Base-by-base conservation (phyloP, 1,139 yeast genomes). In the Yamadazyma mexicana region DNA sequence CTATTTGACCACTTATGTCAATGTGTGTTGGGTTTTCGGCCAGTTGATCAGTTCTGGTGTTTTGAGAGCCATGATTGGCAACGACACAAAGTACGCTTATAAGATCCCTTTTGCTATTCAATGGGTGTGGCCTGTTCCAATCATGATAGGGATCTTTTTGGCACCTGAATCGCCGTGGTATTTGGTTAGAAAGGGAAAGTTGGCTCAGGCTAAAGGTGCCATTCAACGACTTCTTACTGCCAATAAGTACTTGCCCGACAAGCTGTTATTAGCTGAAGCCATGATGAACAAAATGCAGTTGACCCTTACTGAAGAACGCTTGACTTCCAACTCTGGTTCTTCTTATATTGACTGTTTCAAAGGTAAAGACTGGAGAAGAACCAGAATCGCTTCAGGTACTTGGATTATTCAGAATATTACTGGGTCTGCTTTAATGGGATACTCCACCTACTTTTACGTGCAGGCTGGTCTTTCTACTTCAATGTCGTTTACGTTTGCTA, bases 81-180 rank as follows among this genome's bases (percentile, higher is more conserved):
- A 61, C 30, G 46, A 51, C 18, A 55, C 61, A 14, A 40, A 54
- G 15, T 43, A 57, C 44, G 62, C 77, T 9, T 74, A 69, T 52
- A 58, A 58, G 38, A 57, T 69, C 37, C 69, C 73, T 3, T 67
- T 62, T 49, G 75, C 73, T 22, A 45, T 67, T 33, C 84, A 79
- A 56, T 80, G 85, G 85, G 52, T 73, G 8, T 81, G 85, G 84
- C 83, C 84, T 2, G 46, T 76, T 40, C 81, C 74, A 3, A 59
- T 69, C 22, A 52, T 58, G 23, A 50, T 66, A 31, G 73, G 69
- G 30, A 62, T 67, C 17, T 66, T 38, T 43, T 47, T 64, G 6
- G 73, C 74, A 11, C 75, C 75, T 0, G 74, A 69, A 39, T 64
- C 71, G 17, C 74, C 75, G 17, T 69, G 74, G 69, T 67, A 62